Base-by-base conservation (phyloP, 139 green algal species). In the Monoraphidium neglectum region DNA sequence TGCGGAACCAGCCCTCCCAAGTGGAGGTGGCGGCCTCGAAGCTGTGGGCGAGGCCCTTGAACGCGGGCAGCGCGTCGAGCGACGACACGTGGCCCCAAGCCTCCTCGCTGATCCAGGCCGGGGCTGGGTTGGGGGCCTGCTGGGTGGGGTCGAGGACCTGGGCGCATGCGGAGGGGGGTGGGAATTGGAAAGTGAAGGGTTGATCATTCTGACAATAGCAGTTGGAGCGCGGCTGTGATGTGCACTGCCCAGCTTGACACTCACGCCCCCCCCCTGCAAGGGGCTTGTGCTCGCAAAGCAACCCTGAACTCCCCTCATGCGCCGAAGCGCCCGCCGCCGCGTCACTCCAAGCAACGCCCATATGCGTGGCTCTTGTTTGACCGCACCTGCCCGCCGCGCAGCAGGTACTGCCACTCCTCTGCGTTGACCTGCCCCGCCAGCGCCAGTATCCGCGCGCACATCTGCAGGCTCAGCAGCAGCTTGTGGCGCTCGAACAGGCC, bases 401-500 rank as follows among this genome's bases (percentile, higher is more conserved):
- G 84, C 82, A 97, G 92, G 80, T 93, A 94, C 78, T 93, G 82
- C 87, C 88, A 96, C 82, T 95, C 92, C 71, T 95, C 85, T 2
- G 56, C 76, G 83, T 94, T 94, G 59, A 97, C 72, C 80, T 92
- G 82, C 46, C 69, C 36, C 38, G 73, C 49, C 35, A 72, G 70
- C 70, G 81, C 76, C 53, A 91, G 78, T 63, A 97, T 93, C 28
- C 87, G 81, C 37, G 92, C 83, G 70, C 87, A 94, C 84, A 97
- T 94, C 83, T 96, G 91, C 72, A 97, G 86, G 16, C 85, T 92
- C 49, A 97, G 86, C 74, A 97, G 92, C 88, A 97, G 87, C 86
- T 97, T 98, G 89, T 98, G 93, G 6, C 90, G 84, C 87, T 97
- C 94, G 84, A 98, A 98, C 63, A 98, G 80, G 49, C 93, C 94